Percentiles rank a stretch among this genome's conserved stretches.
Evolutionary conservation across 495 filamentous ascomycete species (phyloP).

Genomic region (Pyrenula aspistea): DNA sequence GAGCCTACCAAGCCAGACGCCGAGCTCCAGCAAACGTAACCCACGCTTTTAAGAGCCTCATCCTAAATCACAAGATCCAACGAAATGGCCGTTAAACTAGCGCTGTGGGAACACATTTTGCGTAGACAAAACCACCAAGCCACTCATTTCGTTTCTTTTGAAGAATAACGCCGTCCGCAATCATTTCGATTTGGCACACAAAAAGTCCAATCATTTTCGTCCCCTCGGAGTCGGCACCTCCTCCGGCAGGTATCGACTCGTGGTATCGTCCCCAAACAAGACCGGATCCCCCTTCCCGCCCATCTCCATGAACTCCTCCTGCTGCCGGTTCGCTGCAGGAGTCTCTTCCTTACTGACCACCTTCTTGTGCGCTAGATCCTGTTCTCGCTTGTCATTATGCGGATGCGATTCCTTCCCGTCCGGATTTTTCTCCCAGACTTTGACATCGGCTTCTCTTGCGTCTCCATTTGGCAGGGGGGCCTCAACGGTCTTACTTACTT

Average conservation of each 20-base stretch:
- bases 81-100: too few species aligned
- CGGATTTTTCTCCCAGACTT: conserved; percentile 70
- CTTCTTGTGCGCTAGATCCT: conserved; percentile 7
- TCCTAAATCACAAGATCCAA: too few species aligned
- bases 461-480: conserved; percentile 20
- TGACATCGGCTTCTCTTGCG: conserved; percentile 40
- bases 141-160: too few species aligned
- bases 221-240: conserved; percentile 7
- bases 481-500: conserved; percentile 49
- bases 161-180: too few species aligned
- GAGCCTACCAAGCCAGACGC: not conserved
- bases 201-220: not conserved
- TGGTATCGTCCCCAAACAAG: conserved; percentile 54
- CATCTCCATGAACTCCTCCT: conserved; percentile 66
- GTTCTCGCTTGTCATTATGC: conserved; percentile 23
- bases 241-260: conserved; percentile 27
- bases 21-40: too few species aligned
- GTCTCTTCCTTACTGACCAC: conserved; percentile 33
- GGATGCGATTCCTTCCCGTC: conserved; percentile 29
- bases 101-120: too few species aligned
- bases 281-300: conserved; percentile 74
- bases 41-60: not conserved
- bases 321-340: conserved; percentile 50
- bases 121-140: too few species aligned
- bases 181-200: not conserved